Evolutionary conservation across 1,139 yeast species (phyloP), one percentile per base, ranked within the genome.

Genomic region (Kluyveromyces marxianus): DNA sequence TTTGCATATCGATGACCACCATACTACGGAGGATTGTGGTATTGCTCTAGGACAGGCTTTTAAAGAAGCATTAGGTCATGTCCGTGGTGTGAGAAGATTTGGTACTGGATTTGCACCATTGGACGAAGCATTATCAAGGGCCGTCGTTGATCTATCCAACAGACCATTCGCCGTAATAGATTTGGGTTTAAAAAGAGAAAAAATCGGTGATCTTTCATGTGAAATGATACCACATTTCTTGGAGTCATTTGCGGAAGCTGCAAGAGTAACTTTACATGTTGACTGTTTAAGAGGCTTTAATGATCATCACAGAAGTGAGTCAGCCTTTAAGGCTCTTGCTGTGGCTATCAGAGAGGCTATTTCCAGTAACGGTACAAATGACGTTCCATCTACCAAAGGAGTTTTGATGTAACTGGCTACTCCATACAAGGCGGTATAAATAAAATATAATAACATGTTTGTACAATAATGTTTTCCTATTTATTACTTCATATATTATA

Each of bases 171-270:
- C 97, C 0, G 94, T 87, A 25, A 75, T 89, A 35, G 96, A 92
- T 40, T 72, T 92, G 51, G 96, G 96, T 0, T 75, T 92, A 58
- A 85, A 84, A 65, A 76, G 98, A 54, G 98, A 92, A 63, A 88
- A 83, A 65, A 82, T 92, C 54, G 98, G 98, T 44, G 95, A 87
- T 60, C 74, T 92, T 48, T 81, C 92, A 29, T 80, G 94, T 58
- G 98, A 92, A 68, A 92, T 92, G 98, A 85, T 92, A 53, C 97
- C 97, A 28, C 98, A 92, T 66, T 94, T 92, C 39, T 66, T 92
- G 53, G 96, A 89, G 66, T 84, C 95, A 57, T 92, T 92, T 71
- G 96, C 97, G 2, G 89, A 84, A 58, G 85, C 86, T 42, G 96
- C 97, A 1, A 83, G 83, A 48, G 76, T 92, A 44, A 92, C 98